Percentiles rank a stretch among this genome's conserved stretches.
Evolutionary conservation across 108 stramenopile genomes (phyloP).

Genomic region (Parietichytrium sp.): DNA sequence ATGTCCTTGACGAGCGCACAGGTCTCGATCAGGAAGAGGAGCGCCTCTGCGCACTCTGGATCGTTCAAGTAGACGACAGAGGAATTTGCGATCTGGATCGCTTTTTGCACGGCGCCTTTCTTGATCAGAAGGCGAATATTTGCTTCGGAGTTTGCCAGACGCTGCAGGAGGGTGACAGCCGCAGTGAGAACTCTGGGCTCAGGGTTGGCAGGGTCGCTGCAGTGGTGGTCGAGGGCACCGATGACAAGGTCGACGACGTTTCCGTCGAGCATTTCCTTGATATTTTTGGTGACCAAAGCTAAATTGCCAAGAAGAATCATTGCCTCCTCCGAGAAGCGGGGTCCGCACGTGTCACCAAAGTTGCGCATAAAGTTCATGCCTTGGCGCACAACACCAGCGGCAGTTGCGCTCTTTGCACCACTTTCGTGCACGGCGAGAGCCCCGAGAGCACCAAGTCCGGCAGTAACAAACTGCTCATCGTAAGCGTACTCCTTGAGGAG

Average conservation of each 20-base stretch:
- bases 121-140: neutral
- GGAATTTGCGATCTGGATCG: neutral
- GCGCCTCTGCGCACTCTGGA: constrained; percentile 16
- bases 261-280: neutral
- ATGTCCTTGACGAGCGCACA: neutral
- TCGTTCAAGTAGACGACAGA: constrained; percentile 5
- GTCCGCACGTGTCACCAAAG: neutral
- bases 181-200: neutral
- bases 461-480: neutral
- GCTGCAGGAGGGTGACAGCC: constrained; percentile 3
- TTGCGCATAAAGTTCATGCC: neutral
- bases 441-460: constrained; percentile 21
- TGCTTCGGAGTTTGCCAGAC: neutral
- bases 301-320: neutral
- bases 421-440: neutral
- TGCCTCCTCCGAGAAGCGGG: constrained; percentile 23
- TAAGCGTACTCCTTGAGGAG: constrained; percentile 1
- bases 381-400: neutral
- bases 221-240: neutral
- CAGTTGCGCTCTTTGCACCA: neutral
- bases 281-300: neutral
- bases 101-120: neutral
- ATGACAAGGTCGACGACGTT: constrained; percentile 5
- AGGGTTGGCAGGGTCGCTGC: neutral
- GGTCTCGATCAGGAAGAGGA: constrained; percentile 11